Evolutionary conservation across 2,329 filamentous ascomycete species (phyloP), one percentile per base, ranked within the genome.

Genomic region (Neodidymelliopsis sp.): DNA sequence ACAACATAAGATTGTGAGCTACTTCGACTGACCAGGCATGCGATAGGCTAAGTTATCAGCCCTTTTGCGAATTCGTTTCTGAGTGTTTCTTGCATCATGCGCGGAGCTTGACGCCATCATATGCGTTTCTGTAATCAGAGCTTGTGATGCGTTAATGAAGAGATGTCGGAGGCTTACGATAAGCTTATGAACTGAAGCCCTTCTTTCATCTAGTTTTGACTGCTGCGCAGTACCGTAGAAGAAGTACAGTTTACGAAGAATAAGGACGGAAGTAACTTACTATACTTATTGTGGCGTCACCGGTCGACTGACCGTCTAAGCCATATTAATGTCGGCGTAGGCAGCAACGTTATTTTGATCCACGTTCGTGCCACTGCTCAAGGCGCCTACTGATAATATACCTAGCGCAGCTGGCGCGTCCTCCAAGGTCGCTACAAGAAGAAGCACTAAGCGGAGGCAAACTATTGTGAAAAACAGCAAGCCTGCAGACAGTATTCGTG

Each of bases 271-370:
- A 16, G 4, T 33, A 20, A 18, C 16, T 4, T 16, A 16, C 16
- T 38, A 13, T 38, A 25, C 11, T 12, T 25, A 25, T 27, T 23
- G 35, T 23, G 24, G 35, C 22, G 8, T 23, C 35, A 38, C 19
- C 20, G 35, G 9, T 38, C 35, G 20, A n/a, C 22, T 38, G 35
- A 27, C 35, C 35, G 16, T 38, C 37, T 40, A 40, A 40, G 37
- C 37, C 37, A 28, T 25, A 16, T 27, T 39, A 16, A 40, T 40
- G 37, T 29, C 28, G 8, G 27, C 37, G 13, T 20, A 40, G 37
- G 37, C 37, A 40, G 37, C 37, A 40, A 18, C 25, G 13, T 28
- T 28, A 15, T 15, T 22, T 36, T 36, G 22, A 36, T 24, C 22
- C 19, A 36, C 33, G 19, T 24, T 36, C 22, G 33, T 24, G 22